Conservation (phyloP, 139 green algal genomes). For the Chlamydomonas schloesseri region DNA sequence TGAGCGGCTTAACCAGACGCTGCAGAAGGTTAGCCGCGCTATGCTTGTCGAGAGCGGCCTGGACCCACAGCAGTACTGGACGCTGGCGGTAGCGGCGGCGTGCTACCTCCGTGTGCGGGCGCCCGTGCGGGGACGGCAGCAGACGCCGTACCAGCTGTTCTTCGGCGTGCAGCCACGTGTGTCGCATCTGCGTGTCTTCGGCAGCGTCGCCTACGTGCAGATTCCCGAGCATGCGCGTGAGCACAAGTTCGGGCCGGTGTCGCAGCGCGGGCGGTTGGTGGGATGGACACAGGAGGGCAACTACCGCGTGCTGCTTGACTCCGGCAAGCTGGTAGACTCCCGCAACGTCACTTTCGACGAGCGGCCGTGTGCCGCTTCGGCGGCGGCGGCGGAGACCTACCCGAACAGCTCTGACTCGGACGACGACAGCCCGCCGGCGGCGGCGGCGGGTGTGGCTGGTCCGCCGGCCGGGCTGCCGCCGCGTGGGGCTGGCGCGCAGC, state of each 20-base stretch:
- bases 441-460: no score
- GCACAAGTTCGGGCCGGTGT: neutral
- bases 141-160: neutral
- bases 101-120: neutral
- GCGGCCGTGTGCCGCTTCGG: neutral
- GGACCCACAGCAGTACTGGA: neutral
- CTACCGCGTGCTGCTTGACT: neutral
- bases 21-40: no score
- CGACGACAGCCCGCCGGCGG: no score
- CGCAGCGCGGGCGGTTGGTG: neutral
- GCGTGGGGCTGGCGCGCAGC: no score
- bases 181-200: neutral
- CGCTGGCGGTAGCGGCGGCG: neutral
- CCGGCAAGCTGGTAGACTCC: neutral
- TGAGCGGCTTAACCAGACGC: constrained; percentile 50
- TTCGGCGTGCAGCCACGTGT: no score
- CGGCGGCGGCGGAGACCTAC: neutral
- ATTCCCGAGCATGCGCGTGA: neutral
- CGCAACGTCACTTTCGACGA: neutral
- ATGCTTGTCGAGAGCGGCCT: neutral
- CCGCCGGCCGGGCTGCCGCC: no score
- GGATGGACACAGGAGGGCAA: no score
- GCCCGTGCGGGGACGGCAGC: neutral
- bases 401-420: neutral
- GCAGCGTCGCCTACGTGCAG: neutral